Base-by-base conservation (phyloP, 306 rosid species). In the Oxytropis ochrocephala region DNA sequence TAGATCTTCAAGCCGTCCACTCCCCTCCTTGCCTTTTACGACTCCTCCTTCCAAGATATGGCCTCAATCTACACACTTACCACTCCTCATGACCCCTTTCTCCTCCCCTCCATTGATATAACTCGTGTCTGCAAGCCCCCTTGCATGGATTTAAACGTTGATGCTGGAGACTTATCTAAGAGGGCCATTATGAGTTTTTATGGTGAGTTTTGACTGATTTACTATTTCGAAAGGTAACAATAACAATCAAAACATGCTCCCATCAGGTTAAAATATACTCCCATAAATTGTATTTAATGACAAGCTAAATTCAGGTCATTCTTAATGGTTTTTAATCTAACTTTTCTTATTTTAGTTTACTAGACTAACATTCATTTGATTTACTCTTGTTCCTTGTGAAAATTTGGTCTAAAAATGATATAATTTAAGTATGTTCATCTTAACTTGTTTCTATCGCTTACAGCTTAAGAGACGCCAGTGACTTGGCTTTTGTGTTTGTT, bases 391-490 rank as follows among this genome's bases (percentile, higher is more conserved):
- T 36, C 8, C 10, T 59, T 9, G 9, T 59, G 48, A 47, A 9
- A 9, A 16, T 36, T 59, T 30, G 49, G 49, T 60, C 24, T 39
- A 24, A 67, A 67, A 49, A 9, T 33, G 49, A 14, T 81, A 41
- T 35, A 47, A 52, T 60, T 47, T 67, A 21, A 36, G 18, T 38
- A 13, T 13, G 13, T 64, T 74, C 4, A 16, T 69, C 8, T 54
- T 7, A 12, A 46, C 16, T 55, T 0, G 19, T 84, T 75, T 73
- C 41, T 49, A 21, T 62, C 77, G 66, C 69, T 77, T 77, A 88
- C 88, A 94, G 97, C 47, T 83, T 94, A 86, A 96, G 91, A 82
- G 97, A 94, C 74, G 90, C 99, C 57, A 91, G 97, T 64, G 99
- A 96, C 56, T 71, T 94, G 78, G 89, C 96, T 42, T 87, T 94